Base-by-base conservation (phyloP, 2,329 filamentous ascomycete genomes). In the Gremmenia infestans region DNA sequence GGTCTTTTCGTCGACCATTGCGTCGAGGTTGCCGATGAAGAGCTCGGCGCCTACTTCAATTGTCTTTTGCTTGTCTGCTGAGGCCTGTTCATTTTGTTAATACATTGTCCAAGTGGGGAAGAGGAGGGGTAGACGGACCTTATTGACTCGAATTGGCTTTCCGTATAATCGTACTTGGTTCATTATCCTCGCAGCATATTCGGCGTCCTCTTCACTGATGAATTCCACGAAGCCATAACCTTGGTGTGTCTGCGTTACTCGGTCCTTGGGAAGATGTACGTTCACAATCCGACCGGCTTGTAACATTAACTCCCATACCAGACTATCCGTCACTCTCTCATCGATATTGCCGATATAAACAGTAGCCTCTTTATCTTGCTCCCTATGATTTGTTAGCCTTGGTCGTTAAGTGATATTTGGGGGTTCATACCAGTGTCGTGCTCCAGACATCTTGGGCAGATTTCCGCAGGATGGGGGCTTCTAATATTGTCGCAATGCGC, bases 191-290 rank as follows among this genome's bases (percentile, higher is more conserved):
- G 91, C 89, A 22, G 94, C 93, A 76, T 99, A 99, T 72, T 97
- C 94, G 67, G 94, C 94, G 73, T 97, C 94, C 68, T 91, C 86
- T 71, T 96, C 91, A 64, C 88, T 92, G 70, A 91, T 93, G 73
- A 97, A 99, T 74, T 99, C 94, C 73, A 99, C 94, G 74, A 99
- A 99, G 67, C 94, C 94, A 78, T 97, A 99, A 66, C 94, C 94
- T 75, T 97, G 94, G 73, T 99, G 94, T 55, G 87, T 88, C 70
- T 97, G 91, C 48, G 94, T 97, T 65, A 99, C 94, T 72, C 94
- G 90, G 74, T 99, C 94, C 79, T 97, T 96, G 54, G 94, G 94
- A 70, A 99, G 86, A 76, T 99, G 94, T 61, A 99, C 93, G 74
- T 97, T 97, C 70, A 96, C 90, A 67, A 99, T 95, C 66, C 93